Percentiles rank a stretch among this genome's conserved stretches.
phyloP scores from a whole-genome alignment of 192 early-diverging fungal genomes.

The Coemansia sp. region DNA sequence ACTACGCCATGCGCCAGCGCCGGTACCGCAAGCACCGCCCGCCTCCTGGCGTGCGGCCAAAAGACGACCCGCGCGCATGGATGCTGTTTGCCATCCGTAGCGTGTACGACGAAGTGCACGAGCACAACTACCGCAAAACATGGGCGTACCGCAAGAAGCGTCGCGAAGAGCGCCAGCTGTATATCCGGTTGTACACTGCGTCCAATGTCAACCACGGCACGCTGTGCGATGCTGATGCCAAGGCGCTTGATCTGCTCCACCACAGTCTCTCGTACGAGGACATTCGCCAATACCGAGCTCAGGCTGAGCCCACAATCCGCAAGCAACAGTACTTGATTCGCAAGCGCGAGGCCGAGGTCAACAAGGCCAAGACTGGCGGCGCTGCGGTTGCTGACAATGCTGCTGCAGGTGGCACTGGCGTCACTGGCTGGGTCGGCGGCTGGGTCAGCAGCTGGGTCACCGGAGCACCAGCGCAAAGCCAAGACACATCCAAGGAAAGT shows the following conservation, averaged over 20 bases:
- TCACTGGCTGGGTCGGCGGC: slow-evolving; percentile 53
- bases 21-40: slow-evolving; percentile 87
- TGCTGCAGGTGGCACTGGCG: slow-evolving; percentile 16
- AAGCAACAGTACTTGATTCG: slow-evolving; percentile 69
- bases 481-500: background rate
- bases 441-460: slow-evolving; percentile 54
- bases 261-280: slow-evolving; percentile 82
- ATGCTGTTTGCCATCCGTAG: slow-evolving; percentile 73
- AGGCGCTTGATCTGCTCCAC: slow-evolving; percentile 68
- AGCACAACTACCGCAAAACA: slow-evolving; percentile 77
- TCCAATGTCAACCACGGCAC: slow-evolving; percentile 47
- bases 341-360: slow-evolving; percentile 34
- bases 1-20: slow-evolving; percentile 74
- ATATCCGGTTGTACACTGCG: slow-evolving; percentile 76
- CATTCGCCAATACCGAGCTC: slow-evolving; percentile 80
- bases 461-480: slow-evolving; percentile 15
- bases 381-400: slow-evolving; percentile 4
- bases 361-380: background rate
- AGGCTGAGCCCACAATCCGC: slow-evolving; percentile 69
- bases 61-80: slow-evolving; percentile 81
- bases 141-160: slow-evolving; percentile 82
- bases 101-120: slow-evolving; percentile 85
- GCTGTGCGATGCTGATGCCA: slow-evolving; percentile 43
- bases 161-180: slow-evolving; percentile 73
- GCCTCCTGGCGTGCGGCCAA: slow-evolving; percentile 75